A percentile compares a stretch with the other conserved stretches of the same genome.
Evolutionary conservation across 2,329 filamentous ascomycete genomes (phyloP).

Genomic region (Lasiodiplodia gonubiensis): DNA sequence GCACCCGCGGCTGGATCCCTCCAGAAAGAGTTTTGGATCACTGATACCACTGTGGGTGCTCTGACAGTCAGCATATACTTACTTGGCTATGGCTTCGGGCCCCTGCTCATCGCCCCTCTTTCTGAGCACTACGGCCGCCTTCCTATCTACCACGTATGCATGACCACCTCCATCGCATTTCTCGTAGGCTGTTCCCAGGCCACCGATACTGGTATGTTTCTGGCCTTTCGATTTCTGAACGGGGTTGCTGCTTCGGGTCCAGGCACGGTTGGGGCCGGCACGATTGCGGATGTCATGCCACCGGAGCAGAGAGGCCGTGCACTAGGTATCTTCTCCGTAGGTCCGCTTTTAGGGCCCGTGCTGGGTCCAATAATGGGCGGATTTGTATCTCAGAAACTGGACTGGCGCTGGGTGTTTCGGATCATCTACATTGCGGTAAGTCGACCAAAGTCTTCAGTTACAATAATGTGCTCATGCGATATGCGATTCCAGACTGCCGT

Average conservation of each 20-base stretch:
- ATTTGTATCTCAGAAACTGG: not conserved
- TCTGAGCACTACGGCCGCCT: constrained; percentile 38
- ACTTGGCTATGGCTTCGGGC: constrained; percentile 38
- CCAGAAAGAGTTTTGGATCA: no score
- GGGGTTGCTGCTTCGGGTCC: constrained; percentile 42
- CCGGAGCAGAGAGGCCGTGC: constrained; percentile 42
- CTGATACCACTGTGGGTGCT: no score
- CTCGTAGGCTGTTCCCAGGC: constrained; percentile 38
- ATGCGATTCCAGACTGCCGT: not conserved
- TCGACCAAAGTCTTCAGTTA: no score
- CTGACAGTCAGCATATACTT: constrained; percentile 38
- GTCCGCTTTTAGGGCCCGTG: constrained; percentile 44
- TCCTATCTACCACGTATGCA: constrained; percentile 33
- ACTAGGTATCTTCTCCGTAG: constrained; percentile 46
- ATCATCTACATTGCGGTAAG: no score
- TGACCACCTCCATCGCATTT: constrained; percentile 20
- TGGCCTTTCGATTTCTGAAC: constrained; percentile 45
- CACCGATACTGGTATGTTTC: constrained; percentile 43
- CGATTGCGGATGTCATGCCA: constrained; percentile 45
- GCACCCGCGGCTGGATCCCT: no score
- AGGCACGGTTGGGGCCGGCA: constrained; percentile 44
- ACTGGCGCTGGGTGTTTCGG: constrained; percentile 1
- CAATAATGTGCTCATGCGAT: no score
- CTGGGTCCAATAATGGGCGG: constrained; percentile 44
- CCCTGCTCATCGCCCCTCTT: constrained; percentile 38